Percentiles rank a stretch among this genome's conserved stretches.
phyloP scores from a whole-genome alignment of 2,329 filamentous ascomycete genomes.

The Colletotrichum tanaceti region DNA sequence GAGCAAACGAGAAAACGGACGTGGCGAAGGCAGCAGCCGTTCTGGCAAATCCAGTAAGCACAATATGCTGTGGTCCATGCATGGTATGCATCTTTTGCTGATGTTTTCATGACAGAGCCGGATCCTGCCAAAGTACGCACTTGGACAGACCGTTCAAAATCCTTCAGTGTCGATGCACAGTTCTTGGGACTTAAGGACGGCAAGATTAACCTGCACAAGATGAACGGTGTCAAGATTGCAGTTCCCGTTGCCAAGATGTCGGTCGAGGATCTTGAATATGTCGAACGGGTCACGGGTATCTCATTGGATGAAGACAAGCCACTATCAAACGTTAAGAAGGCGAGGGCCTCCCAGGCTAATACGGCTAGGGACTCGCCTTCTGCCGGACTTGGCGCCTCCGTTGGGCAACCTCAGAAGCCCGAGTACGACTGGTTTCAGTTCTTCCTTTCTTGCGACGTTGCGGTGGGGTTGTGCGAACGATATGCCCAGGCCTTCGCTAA shows the following conservation, averaged over 20 bases:
- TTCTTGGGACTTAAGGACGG: slow-evolving; percentile 94
- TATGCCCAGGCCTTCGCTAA: slow-evolving; percentile 90
- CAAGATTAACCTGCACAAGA: slow-evolving; percentile 97
- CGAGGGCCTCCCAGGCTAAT: slow-evolving; percentile 48
- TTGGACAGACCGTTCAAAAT: slow-evolving; percentile 95
- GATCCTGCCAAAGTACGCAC: slow-evolving; percentile 85
- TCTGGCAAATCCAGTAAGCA: slow-evolving; percentile 70
- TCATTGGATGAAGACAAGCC: slow-evolving; percentile 96
- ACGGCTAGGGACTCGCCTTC: slow-evolving; percentile 47
- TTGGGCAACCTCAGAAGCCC: slow-evolving; percentile 69
- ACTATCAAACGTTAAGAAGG: slow-evolving; percentile 81
- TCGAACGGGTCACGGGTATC: slow-evolving; percentile 86
- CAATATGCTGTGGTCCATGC: neutral
- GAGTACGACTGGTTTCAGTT: slow-evolving; percentile 99
- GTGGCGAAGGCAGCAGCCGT: slow-evolving; percentile 61
- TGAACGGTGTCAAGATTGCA: slow-evolving; percentile 98
- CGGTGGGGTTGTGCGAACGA: slow-evolving; percentile 91
- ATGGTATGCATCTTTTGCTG: slow-evolving; percentile 33
- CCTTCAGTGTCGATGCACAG: slow-evolving; percentile 97
- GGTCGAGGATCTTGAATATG: slow-evolving; percentile 91
- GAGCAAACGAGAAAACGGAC: slow-evolving; percentile 75
- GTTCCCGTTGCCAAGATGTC: slow-evolving; percentile 98
- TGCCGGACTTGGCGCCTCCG: slow-evolving; percentile 63
- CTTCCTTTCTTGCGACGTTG: slow-evolving; percentile 92
- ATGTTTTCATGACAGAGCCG: slow-evolving; percentile 69